Evolutionary conservation across 805 yeast genomes (phyloP).

Genomic region (Tetrapisispora namnaoensis): DNA sequence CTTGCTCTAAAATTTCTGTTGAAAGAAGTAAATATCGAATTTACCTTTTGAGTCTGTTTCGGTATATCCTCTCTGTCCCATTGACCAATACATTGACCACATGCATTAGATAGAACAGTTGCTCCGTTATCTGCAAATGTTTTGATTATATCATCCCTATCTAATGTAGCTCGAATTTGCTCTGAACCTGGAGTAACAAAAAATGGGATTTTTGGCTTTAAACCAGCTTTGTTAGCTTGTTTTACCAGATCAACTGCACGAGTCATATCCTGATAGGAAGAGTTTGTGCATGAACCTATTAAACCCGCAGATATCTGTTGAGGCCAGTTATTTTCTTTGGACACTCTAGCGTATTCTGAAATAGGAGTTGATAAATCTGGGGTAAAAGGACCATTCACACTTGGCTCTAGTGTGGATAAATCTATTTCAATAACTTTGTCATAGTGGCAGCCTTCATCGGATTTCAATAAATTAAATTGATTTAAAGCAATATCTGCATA

Average conservation of each 20-base stretch:
- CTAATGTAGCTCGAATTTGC: conserved; percentile 94
- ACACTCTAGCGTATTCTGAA: conserved; percentile 65
- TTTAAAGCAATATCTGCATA: conserved; percentile 56
- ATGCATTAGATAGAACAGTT: conserved; percentile 87
- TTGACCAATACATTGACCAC: conserved; percentile 99
- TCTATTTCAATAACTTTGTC: conserved; percentile 89
- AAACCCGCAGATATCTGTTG: conserved; percentile 78
- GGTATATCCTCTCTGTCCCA: conserved; percentile 89
- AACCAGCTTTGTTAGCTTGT: conserved; percentile 80
- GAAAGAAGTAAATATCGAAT: conserved; percentile 92
- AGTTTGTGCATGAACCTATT: conserved; percentile 97
- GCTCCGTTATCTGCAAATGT: conserved; percentile 85
- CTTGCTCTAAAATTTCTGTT: conserved; percentile 97
- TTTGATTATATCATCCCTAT: conserved; percentile 82
- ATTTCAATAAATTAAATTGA: conserved; percentile 54
- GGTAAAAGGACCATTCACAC: conserved; percentile 95
- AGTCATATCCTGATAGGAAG: conserved; percentile 97
- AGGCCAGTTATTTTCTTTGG: conserved; percentile 78
- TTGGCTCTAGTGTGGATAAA: conserved; percentile 81
- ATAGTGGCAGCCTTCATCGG: conserved; percentile 84
- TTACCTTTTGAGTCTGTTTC: conserved; percentile 53
- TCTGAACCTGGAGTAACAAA: conserved; percentile 98
- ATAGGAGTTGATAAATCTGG: conserved; percentile 95
- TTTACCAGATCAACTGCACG: conserved; percentile 84
- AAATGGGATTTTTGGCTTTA: conserved; percentile 84